phyloP scores from a whole-genome alignment of 768 basidiomycete species.

The Phaeotremella skinneri region DNA sequence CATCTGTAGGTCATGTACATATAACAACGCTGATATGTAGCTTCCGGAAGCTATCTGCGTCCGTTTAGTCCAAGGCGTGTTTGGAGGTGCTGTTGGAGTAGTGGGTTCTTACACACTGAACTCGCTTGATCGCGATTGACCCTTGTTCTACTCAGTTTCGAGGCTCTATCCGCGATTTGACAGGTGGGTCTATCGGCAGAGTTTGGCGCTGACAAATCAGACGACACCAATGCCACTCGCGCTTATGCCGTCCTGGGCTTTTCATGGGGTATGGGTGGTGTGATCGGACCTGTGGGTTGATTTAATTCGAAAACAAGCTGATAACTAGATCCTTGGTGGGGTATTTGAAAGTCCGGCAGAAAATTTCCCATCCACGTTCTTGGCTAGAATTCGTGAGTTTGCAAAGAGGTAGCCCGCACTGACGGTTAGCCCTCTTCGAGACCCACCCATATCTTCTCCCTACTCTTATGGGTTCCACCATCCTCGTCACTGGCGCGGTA shows the following conservation, averaged over 20 bases:
- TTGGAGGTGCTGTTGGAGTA: slow-evolving; percentile 91
- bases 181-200: slow-evolving; percentile 46
- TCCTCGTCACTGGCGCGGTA: slow-evolving; percentile 77
- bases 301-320: slow-evolving; percentile 17
- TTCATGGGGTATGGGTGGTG: slow-evolving; percentile 94
- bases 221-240: slow-evolving; percentile 85
- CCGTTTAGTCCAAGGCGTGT: slow-evolving; percentile 85
- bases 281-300: slow-evolving; percentile 59
- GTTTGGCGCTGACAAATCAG: slow-evolving; percentile 44
- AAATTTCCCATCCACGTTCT: slow-evolving; percentile 79
- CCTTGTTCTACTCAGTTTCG: slow-evolving; percentile 52
- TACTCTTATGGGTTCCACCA: slow-evolving; percentile 68
- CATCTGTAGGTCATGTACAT: slow-evolving; percentile 31
- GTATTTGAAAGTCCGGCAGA: slow-evolving; percentile 61
- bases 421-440: slow-evolving; percentile 59
- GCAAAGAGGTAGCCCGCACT: not conserved
- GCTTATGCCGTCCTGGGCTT: slow-evolving; percentile 96
- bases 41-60: slow-evolving; percentile 75
- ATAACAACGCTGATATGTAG: slow-evolving; percentile 60
- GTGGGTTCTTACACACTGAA: slow-evolving; percentile 56
- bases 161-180: slow-evolving; percentile 78
- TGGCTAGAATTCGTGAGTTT: slow-evolving; percentile 54
- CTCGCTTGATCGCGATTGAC: not conserved
- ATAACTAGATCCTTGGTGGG: slow-evolving; percentile 62
- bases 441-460: slow-evolving; percentile 89